Evolutionary conservation across 192 early-diverging fungal genomes (phyloP), one percentile per base, ranked within the genome.

Genomic region (Mortierella alpina): DNA sequence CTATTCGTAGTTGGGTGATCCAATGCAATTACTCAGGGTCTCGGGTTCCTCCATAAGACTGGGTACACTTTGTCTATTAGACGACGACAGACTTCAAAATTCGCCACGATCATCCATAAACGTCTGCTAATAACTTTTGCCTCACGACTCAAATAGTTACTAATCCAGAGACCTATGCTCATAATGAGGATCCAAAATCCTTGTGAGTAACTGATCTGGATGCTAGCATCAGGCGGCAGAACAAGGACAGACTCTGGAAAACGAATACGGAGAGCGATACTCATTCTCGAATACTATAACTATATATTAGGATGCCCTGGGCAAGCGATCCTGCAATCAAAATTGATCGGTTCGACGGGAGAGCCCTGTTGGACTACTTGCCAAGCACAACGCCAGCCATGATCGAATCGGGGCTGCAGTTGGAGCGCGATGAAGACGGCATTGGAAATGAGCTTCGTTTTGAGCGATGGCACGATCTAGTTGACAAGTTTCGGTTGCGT

Each of bases 341-440:
- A 47, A 80, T 80, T 44, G 77, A 80, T 49, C 57, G 77, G 22
- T 80, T 80, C 46, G 77, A 80, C 41, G 77, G 77, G 20, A 61
- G 69, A 22, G 77, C 77, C 9, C 31, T 80, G 12, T 23, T 80
- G 42, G 77, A 80, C 51, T 80, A 42, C 53, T 45, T 80, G 7
- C 77, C 77, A 11, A 50, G 23, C 9, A 54, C 66, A 6, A 56
- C 51, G 2, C 23, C 64, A 7, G 44, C 70, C 13, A 68, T 68
- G 53, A 63, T 80, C 18, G 77, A 80, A 2, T 80, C 77, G 17
- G 77, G 77, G 51, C 54, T 72, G 41, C 58, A 66, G 42, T 22
- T 59, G 4, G 77, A 80, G 17, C 50, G 70, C 4, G 77, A 80
- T 23, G 77, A 80, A 11, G 77, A 80, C 20, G 77, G 77, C 14